Percentiles rank a stretch among this genome's conserved stretches.
These are phyloP conservation scores for Stentor roeselii DNA, from an alignment of 73 alveolate species.

Conservation along the genomic window DNA sequence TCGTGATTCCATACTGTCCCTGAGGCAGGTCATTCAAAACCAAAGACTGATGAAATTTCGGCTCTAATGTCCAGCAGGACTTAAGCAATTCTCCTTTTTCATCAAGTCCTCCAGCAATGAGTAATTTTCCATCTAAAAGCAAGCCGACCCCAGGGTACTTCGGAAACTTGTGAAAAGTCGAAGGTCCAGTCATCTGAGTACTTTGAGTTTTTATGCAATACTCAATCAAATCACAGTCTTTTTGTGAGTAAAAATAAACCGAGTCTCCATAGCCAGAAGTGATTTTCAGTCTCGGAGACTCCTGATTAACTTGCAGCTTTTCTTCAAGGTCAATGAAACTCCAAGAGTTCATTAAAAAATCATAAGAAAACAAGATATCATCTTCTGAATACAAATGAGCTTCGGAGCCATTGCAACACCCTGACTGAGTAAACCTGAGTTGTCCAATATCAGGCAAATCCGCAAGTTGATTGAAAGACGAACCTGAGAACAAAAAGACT, in stretches of 20 bases:
- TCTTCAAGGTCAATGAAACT: conserved; percentile 18
- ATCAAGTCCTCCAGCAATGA: conserved; percentile 4
- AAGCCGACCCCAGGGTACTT: conserved; percentile 19
- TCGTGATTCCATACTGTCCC: not conserved
- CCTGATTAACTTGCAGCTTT: not conserved
- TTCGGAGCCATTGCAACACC: not conserved
- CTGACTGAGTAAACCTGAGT: not conserved
- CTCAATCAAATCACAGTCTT: not conserved
- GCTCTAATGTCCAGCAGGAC: conserved; percentile 14
- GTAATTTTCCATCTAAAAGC: conserved; percentile 5
- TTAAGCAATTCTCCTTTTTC: not conserved
- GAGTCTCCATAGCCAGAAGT: not conserved
- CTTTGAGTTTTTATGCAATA: not conserved
- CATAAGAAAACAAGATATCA: not conserved
- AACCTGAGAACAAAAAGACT: not conserved
- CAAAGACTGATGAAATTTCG: not conserved
- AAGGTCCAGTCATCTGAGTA: not conserved
- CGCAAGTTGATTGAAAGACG: not conserved
- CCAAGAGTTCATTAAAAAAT: not conserved
- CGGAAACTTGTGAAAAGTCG: conserved; percentile 8
- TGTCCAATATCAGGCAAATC: conserved; percentile 9
- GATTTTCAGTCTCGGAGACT: not conserved
- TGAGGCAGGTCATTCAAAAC: not conserved
- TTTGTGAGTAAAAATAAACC: conserved; percentile 1
- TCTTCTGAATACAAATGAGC: conserved; percentile 8